phyloP scores from a whole-genome alignment of 441 rosid genomes.

The Corymbia citriodora region DNA sequence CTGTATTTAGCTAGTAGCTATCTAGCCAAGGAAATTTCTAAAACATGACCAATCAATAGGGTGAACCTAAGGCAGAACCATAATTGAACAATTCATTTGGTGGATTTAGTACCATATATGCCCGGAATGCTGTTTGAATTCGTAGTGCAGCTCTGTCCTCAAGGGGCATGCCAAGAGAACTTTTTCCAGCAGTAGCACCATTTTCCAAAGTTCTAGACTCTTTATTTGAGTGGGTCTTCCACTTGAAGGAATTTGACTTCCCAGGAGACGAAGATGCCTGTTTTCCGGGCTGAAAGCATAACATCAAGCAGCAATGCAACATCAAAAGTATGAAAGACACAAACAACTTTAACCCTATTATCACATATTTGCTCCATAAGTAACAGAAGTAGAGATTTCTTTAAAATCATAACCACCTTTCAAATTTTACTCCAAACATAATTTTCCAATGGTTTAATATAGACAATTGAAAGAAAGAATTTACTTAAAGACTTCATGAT shows the following conservation, averaged over 20 bases:
- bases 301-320: neutral
- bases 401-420: neutral
- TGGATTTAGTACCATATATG: slow-evolving; percentile 45
- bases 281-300: neutral
- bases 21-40: neutral
- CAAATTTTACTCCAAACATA: neutral
- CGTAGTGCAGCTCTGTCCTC: slow-evolving; percentile 81
- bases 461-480: neutral
- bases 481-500: neutral
- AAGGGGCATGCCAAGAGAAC: slow-evolving; percentile 32
- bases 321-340: neutral
- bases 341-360: neutral
- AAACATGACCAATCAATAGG: neutral
- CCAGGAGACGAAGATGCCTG: slow-evolving; percentile 48
- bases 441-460: neutral
- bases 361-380: neutral
- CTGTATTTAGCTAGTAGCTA: neutral
- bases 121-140: slow-evolving; percentile 86
- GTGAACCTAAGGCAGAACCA: neutral
- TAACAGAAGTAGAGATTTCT: neutral
- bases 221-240: slow-evolving; percentile 35
- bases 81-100: neutral
- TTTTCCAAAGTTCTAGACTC: slow-evolving; percentile 10
- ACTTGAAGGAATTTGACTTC: slow-evolving; percentile 56
- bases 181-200: slow-evolving; percentile 5